Evolutionary conservation across 345 rosid species (phyloP), one percentile per base, ranked within the genome.

Genomic region (Alliaria petiolata): DNA sequence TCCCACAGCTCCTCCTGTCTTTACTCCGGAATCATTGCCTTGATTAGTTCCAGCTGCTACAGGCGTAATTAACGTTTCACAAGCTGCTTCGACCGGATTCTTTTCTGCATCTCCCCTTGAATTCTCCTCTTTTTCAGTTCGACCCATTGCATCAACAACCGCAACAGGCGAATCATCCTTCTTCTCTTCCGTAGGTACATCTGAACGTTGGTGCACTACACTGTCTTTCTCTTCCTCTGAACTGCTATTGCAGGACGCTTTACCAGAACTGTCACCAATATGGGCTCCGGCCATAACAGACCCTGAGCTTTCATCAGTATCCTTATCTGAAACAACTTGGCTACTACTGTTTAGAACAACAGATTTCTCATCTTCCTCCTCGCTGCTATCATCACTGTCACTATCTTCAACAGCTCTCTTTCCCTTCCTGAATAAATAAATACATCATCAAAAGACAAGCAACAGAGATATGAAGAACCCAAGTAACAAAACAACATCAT

Each of bases 281-380:
- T 38, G 78, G 0, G 45, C 70, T 74, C 80, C 85, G 46, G 79
- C 83, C 54, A 85, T 74, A 75, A 83, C 89, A 3, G 67, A 74
- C 34, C 75, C 87, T 6, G 85, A 81, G 69, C 95, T 86, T 43
- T 79, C 87, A 44, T 80, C 87, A 43, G 55, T 72, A 70, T 83
- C 89, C 70, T 81, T 83, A 65, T 68, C 85, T 14, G 70, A 78
- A 77, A 80, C 81, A 40, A 79, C 74, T 46, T 70, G 71, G 36
- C 67, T 74, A 55, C 75, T 83, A 78, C 71, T 75, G 70, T 80
- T 82, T 42, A 87, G 16, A 56, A 88, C 83, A 50, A 78, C 65
- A 54, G 93, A 85, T 67, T 83, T 85, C 79, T 88, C 98, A 68
- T 75, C 80, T 45, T 85, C 90, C 62, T 86, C 88, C 11, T 82